phyloP scores from a whole-genome alignment of 2,329 filamentous ascomycete genomes.

The Chlorencoelia australis region DNA sequence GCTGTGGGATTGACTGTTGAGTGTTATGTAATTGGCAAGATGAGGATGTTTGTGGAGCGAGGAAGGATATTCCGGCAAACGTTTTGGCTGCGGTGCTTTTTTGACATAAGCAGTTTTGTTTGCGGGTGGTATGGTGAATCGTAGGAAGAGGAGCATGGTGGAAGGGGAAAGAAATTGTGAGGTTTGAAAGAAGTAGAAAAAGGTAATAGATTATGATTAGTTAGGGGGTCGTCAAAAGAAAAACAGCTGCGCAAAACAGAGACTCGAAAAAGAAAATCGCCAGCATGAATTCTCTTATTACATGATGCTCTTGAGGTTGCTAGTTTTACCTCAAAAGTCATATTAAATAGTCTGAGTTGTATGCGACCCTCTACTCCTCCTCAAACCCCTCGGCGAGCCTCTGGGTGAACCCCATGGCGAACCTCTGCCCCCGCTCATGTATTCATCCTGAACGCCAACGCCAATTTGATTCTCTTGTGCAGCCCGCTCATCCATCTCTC shows the following conservation, averaged over 20 bases:
- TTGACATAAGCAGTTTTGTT: neutral
- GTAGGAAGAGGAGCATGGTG: neutral
- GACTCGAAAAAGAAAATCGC: neutral
- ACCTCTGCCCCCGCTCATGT: neutral
- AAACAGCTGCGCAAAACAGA: neutral
- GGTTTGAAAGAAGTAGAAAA: neutral
- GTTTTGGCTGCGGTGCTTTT: neutral
- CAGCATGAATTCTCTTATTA: neutral
- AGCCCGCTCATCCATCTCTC: neutral
- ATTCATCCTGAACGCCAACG: neutral
- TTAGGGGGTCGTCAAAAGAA: too few relatives aligned
- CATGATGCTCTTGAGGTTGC: neutral
- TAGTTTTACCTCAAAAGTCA: too few relatives aligned
- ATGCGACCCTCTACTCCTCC: too few relatives aligned
- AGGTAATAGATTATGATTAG: too few relatives aligned
- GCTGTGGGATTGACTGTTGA: slow-evolving; percentile 15
- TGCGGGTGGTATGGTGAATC: neutral
- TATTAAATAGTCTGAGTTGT: too few relatives aligned
- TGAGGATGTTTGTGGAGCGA: neutral
- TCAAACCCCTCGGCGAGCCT: neutral
- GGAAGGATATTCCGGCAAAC: neutral
- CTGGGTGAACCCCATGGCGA: neutral
- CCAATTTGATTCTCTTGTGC: neutral
- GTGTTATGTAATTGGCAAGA: neutral
- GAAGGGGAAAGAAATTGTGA: neutral